Evolutionary conservation across 129 eudicot genomes (phyloP), one percentile per base, ranked within the genome.

Genomic region (Pittosporum tobira): DNA sequence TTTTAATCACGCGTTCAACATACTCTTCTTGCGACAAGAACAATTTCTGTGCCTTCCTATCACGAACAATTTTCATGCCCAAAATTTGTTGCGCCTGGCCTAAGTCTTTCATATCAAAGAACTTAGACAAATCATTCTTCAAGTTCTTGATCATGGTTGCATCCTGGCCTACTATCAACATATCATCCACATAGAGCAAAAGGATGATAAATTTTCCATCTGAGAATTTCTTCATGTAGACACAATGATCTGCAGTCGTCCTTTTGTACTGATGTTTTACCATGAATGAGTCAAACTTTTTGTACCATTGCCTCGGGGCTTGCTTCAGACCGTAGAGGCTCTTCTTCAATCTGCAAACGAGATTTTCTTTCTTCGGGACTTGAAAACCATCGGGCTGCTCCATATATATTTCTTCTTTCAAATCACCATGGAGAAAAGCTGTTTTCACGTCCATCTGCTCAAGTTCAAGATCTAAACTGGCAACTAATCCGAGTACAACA

Each of bases 41-140:
- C 30, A 64, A 5, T 16, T 0, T 1, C 3, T 37, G 15, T 3
- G 7, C n/a, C 8, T 12, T 7, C 23, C 23, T 34, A 21, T 57
- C 71, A 2, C 71, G 0, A 0, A 21, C 7, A 26, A 66, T 66
- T 9, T 37, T n/a, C 64, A 55, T 42, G 16, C 53, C 71, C 22
- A 66, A 4, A 25, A 55, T 55, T 15, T 66, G n/a, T 31, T 55
- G 30, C 26, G 71, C 19, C 7, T 21, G 21, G 11, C 63, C 71
- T 29, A 65, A 49, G 14, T 31, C 30, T 36, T 64, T n/a, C n/a
- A n/a, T n/a, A n/a, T n/a, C n/a, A n/a, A n/a, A n/a, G n/a, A n/a
- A n/a, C n/a, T n/a, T n/a, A 36, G 37, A 25, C 1, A 10, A 52
- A 36, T 36, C 43, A 5, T 4, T 4, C 11, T 36, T 36, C 43